Evolutionary conservation across 768 basidiomycete genomes (phyloP), one percentile per base, ranked within the genome.

Genomic region (Austroboletus festivus): DNA sequence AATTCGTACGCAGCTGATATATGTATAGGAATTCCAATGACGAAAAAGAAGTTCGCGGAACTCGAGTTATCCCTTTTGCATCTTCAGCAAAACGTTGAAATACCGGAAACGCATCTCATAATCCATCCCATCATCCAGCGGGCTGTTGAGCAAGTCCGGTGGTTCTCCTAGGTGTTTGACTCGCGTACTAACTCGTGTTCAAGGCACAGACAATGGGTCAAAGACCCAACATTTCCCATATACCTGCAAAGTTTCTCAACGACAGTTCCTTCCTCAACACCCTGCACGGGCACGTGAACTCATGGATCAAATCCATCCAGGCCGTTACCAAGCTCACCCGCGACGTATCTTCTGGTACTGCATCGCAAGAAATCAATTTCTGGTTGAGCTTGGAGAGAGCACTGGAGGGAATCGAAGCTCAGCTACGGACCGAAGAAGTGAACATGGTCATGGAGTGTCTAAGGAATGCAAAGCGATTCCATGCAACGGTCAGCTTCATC

Each of bases 41-140:
- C 95, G 39, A 98, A 97, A 81, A 94, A 94, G 76, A 98, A 97
- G 71, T 97, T 98, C 62, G 95, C 96, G 8, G 96, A 99, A 60
- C 83, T 98, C 47, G 95, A 99, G 67, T 71, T 97, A 10, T 93
- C 92, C 2, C 73, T 98, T 15, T 73, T 98, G 2, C 96, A 99
- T 64, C 78, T 98, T 5, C 95, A 98, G 62, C 96, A 98, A 68
- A 99, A 99, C 58, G 95, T 98, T 54, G 96, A 99, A 72, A 98
- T 98, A 44, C 96, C 96, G 1, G 93, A 98, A 68, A 95, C 93
- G 4, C 86, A 93, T 57, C 82, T 98, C 24, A 75, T 89, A 54
- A 89, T 97, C 44, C 94, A 98, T 62, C 93, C 93, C 31, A 76
- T 80, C 53, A 90, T 99, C 53, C 85, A 91, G 51, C 78, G 84